Conservation (phyloP, 768 basidiomycete genomes). For the Calocybe indica region DNA sequence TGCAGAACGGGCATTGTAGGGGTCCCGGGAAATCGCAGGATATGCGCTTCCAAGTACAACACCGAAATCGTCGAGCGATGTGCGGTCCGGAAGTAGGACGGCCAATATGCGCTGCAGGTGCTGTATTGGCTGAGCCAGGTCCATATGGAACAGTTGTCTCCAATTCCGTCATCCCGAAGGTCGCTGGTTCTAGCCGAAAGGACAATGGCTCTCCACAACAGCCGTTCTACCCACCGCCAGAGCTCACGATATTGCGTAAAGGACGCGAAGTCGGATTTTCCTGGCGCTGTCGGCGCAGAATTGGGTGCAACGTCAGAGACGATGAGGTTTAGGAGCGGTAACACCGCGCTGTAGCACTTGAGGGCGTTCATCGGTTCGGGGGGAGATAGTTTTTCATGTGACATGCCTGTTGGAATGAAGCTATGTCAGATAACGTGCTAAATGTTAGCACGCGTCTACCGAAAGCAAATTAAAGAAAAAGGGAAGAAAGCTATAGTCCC, state of each 20-base stretch:
- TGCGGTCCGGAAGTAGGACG: slow-evolving; percentile 66
- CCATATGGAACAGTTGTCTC: slow-evolving; percentile 42
- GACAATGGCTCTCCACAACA: slow-evolving; percentile 76
- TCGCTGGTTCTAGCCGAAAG: slow-evolving; percentile 47
- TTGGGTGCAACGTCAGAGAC: slow-evolving; percentile 38
- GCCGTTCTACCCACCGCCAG: slow-evolving; percentile 79
- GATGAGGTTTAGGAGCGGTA: slow-evolving; percentile 44
- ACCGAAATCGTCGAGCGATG: slow-evolving; percentile 68
- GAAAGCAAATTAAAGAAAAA: not conserved
- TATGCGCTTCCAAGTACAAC: slow-evolving; percentile 70
- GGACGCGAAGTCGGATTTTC: slow-evolving; percentile 40
- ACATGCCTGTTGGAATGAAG: slow-evolving; percentile 54
- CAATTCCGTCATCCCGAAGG: slow-evolving; percentile 26
- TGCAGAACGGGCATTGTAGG: slow-evolving; percentile 7
- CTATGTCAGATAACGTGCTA: slow-evolving; percentile 2
- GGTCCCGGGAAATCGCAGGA: slow-evolving; percentile 37
- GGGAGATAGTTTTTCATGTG: slow-evolving; percentile 54
- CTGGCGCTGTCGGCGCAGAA: slow-evolving; percentile 18
- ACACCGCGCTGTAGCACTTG: slow-evolving; percentile 45
- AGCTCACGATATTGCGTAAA: slow-evolving; percentile 75
- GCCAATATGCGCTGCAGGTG: slow-evolving; percentile 65
- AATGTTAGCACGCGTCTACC: not conserved
- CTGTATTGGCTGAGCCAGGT: slow-evolving; percentile 57
- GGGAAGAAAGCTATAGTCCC: not conserved
- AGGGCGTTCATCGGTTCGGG: slow-evolving; percentile 45